Evolutionary conservation across 345 rosid genomes (phyloP).

Genomic region (Salix caprea): DNA sequence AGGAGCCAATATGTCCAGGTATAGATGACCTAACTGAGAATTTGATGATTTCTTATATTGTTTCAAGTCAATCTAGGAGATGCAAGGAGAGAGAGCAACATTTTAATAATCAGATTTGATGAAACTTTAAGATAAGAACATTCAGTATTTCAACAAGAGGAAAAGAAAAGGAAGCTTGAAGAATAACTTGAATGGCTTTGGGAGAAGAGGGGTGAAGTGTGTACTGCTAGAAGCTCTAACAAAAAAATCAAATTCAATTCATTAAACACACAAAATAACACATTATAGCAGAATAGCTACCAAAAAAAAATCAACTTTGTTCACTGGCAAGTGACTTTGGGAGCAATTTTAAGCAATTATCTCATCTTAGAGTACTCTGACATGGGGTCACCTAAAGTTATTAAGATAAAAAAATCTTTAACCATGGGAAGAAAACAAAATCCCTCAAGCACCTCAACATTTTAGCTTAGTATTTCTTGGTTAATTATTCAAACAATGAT

Average conservation of each 20-base stretch:
- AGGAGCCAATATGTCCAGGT: too few relatives aligned
- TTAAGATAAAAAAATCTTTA: background rate
- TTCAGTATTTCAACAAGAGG: background rate
- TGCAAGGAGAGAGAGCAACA: background rate
- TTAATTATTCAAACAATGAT: background rate
- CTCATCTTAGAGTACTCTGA: background rate
- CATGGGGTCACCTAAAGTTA: background rate
- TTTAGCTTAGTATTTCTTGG: background rate
- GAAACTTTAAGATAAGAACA: background rate
- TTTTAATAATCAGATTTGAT: background rate
- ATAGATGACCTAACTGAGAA: too few relatives aligned
- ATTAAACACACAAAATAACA: background rate
- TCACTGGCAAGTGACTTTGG: background rate
- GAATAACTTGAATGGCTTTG: background rate
- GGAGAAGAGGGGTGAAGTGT: background rate
- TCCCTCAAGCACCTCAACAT: background rate
- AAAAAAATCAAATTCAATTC: background rate
- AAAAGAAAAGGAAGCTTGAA: background rate
- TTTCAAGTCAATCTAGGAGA: too few relatives aligned
- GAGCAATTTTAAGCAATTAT: background rate
- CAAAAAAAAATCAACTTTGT: background rate
- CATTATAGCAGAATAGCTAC: background rate
- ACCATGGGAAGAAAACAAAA: background rate
- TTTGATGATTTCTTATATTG: too few relatives aligned
- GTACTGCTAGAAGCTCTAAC: background rate